Evolutionary conservation across 202 grass and related monocot genomes (phyloP), one percentile per base, ranked within the genome.

Genomic region (Brachypodium distachyon): DNA sequence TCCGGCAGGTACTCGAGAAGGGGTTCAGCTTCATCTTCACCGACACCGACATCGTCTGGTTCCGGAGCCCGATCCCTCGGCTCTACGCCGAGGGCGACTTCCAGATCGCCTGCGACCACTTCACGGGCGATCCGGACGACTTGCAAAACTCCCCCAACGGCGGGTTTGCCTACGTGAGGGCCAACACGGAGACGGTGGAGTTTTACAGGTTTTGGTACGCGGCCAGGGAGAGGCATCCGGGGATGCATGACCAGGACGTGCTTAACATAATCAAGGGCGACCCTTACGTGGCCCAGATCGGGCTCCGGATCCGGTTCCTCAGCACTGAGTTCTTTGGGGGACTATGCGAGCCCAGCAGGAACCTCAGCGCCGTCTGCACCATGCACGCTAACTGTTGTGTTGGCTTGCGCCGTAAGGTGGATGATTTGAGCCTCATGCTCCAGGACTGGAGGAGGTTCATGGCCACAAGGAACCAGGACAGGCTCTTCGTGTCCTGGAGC

Each of bases 331-430:
- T 87, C 82, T 95, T 95, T 34, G 86, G 86, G 3, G 92, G 88
- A 12, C 60, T 95, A 41, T 95, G 92, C 76, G 81, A 96, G 71
- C 83, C 78, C 9, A 87, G 92, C 77, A 76, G 81, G 25, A 81
- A 89, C 69, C 52, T 96, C 56, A 82, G 81, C 62, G 32, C 72
- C 18, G 83, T 91, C 21, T 92, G 83, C 66, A 96, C 92, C 22
- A 96, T 96, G 92, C 92, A 96, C 82, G 83, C 86, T 27, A 96
- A 96, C 61, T 96, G 92, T 67, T 91, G 92, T 72, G 61, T 96
- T 41, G 83, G 89, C 0, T 70, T 91, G 11, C 22, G 57, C 2
- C 76, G 81, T 16, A 96, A 92, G 86, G 48, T 91, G 31, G 23
- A 72, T 13, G 92, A 96, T 50, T 77, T 96, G 22, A 76, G 68